Evolutionary conservation across 1,284 basidiomycete species (phyloP).

Genomic region (Moesziomyces sp.): DNA sequence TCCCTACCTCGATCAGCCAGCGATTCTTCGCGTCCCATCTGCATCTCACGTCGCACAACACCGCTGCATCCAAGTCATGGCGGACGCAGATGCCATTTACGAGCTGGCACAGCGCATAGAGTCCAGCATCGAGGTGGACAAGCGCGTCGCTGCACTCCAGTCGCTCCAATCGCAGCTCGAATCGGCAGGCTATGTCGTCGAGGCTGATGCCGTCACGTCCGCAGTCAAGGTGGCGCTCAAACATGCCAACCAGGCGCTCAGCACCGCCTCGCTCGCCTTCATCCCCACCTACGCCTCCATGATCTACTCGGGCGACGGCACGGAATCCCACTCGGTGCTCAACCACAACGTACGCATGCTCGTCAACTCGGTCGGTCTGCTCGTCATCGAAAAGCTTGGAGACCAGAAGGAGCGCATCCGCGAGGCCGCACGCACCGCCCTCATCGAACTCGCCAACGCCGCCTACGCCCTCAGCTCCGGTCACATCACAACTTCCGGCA

Average conservation of each 20-base stretch:
- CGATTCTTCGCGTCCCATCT: too few relatives aligned
- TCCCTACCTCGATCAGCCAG: not conserved
- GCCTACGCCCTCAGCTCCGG: slow-evolving; percentile 73
- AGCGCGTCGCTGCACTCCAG: slow-evolving; percentile 34
- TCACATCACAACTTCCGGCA: slow-evolving; percentile 69
- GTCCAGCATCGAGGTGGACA: slow-evolving; percentile 47
- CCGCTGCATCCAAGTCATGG: slow-evolving; percentile 15
- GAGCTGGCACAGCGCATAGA: slow-evolving; percentile 40
- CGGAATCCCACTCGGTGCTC: slow-evolving; percentile 29
- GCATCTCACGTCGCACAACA: too few relatives aligned
- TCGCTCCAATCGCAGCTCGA: slow-evolving; percentile 39
- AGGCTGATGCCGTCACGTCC: slow-evolving; percentile 51
- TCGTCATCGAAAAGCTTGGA: slow-evolving; percentile 82
- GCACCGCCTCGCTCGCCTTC: slow-evolving; percentile 59
- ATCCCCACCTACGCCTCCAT: slow-evolving; percentile 57
- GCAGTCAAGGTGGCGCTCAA: slow-evolving; percentile 79
- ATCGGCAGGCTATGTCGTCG: slow-evolving; percentile 37
- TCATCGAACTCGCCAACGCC: slow-evolving; percentile 78
- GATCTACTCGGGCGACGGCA: slow-evolving; percentile 33
- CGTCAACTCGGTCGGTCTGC: slow-evolving; percentile 76
- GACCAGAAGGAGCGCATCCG: slow-evolving; percentile 79
- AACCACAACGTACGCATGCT: slow-evolving; percentile 46
- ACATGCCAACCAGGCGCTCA: slow-evolving; percentile 81
- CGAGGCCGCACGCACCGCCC: slow-evolving; percentile 78
- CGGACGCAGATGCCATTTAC: slow-evolving; percentile 45